Conservation (phyloP, 2,329 filamentous ascomycete species). For the Stromatinia cepivora region DNA sequence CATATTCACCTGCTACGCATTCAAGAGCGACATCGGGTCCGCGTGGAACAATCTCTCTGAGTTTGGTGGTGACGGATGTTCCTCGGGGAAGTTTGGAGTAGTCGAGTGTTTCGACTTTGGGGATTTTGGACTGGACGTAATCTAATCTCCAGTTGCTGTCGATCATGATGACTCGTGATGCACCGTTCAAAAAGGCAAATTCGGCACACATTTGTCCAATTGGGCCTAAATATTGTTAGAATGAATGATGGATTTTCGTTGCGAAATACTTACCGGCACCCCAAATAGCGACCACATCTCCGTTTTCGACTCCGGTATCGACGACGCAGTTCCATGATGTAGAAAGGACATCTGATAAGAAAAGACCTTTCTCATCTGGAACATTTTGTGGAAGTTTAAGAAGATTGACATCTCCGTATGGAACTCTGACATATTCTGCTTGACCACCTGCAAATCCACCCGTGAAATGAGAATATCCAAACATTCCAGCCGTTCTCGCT, state of each 20-base stretch:
- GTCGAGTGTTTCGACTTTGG: constrained; percentile 68
- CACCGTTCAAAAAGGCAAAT: constrained; percentile 74
- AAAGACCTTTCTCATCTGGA: constrained; percentile 78
- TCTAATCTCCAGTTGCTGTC: constrained; percentile 72
- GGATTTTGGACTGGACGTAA: constrained; percentile 63
- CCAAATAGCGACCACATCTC: constrained; percentile 78
- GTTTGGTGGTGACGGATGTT: constrained; percentile 66
- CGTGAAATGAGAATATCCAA: constrained; percentile 75
- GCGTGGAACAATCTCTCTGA: constrained; percentile 72
- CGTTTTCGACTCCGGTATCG: constrained; percentile 77
- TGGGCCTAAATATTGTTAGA: constrained; percentile 49
- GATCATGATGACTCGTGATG: constrained; percentile 74
- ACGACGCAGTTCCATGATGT: constrained; percentile 83
- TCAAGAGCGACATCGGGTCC: constrained; percentile 77
- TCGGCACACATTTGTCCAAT: constrained; percentile 82
- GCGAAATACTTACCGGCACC: constrained; percentile 57
- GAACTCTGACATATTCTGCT: constrained; percentile 82
- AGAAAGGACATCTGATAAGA: constrained; percentile 74
- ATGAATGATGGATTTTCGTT: not conserved
- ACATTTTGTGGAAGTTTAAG: constrained; percentile 76
- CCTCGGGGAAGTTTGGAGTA: constrained; percentile 61
- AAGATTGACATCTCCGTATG: constrained; percentile 77
- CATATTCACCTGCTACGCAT: constrained; percentile 60
- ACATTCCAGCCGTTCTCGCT: constrained; percentile 70
- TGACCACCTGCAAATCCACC: constrained; percentile 87